Evolutionary conservation across 805 yeast species (phyloP), one percentile per base, ranked within the genome.

Genomic region (Wickerhamiella azymoides): DNA sequence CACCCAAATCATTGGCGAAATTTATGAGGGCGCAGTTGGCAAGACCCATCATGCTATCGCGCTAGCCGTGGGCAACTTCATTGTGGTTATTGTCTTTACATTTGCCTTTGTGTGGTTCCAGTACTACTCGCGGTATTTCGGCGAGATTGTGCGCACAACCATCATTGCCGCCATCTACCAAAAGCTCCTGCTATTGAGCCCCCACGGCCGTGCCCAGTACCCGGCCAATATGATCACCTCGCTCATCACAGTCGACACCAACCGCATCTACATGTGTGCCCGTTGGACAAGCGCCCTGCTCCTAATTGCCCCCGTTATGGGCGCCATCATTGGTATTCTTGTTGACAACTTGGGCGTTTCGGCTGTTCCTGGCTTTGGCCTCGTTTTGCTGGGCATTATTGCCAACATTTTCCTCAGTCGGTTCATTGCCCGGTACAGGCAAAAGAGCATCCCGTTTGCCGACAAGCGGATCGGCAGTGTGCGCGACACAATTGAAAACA

Each of bases 231-330:
- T 73, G 49, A 72, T 86, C 47, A 83, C 94, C 26, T 77, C 86
- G 9, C 63, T 84, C 59, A 73, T 85, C 59, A 83, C 92, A 50
- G 78, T 93, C 2, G 96, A 86, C 59, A 66, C 85, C 33, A 73
- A 88, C 13, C 75, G 94, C 57, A 70, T 86, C 28, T 94, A 84
- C 61, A 62, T 83, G 43, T 58, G 59, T 1, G 41, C 51, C 1
- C 48, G 57, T 17, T 53, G 57, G 57, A 51, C 55, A 2, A 44
- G 51, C 16, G 36, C 49, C 36, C 37, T 54, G 3, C 17, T 54
- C 9, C 42, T 54, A 10, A 52, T 52, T 24, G 7, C 42, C 2
- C 56, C 54, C 1, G 54, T 49, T 2, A 49, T 50, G 37, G 55
- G 57, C 3, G 70, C 71, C 5, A 74, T 82, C 48, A 72, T 82